Base-by-base conservation (phyloP, 768 basidiomycete species). In the Boletus speciosus region DNA sequence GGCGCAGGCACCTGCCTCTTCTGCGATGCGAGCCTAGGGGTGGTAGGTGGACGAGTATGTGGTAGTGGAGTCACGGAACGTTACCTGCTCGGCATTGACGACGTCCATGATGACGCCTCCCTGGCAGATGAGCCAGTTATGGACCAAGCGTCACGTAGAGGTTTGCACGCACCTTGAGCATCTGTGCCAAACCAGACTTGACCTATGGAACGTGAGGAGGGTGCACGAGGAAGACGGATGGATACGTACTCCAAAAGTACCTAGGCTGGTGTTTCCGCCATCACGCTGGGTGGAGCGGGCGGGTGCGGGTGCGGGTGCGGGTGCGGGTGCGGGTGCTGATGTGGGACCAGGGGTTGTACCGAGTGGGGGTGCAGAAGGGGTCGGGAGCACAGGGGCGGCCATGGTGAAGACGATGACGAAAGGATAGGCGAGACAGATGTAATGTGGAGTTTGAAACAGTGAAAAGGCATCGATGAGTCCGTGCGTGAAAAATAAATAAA, bases 41-140 rank as follows among this genome's bases (percentile, higher is more conserved):
- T 19, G 54, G 35, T 27, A 59, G 57, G 49, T 27, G 8, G 34
- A 41, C 15, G 34, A 1, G 11, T 27, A 27, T 27, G 25, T 27
- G 25, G 25, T 27, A 15, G 4, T 21, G 3, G 36, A 27, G 31
- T 3, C 4, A 39, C 12, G 1, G 35, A 6, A 42, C 6, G 45
- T 36, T 47, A 79, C 80, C 75, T 83, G 81, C 54, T 91, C 86
- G 25, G 77, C 84, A 63, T 90, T 94, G 60, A 90, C 76, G 47
- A 98, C 96, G 70, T 98, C 96, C 94, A 98, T 97, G 73, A 93
- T 93, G 57, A 92, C 90, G 55, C 88, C 90, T 51, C 88, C 89
- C 86, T 89, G 25, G 43, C 1, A 4, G 8, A 43, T 23, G 21
- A 19, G 3, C 16, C 4, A 16, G 14, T 47, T 5, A 12, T 32